These are phyloP conservation scores for Solanum appendiculatum DNA, from an alignment of 257 asterid species.

Conservation along the genomic window DNA sequence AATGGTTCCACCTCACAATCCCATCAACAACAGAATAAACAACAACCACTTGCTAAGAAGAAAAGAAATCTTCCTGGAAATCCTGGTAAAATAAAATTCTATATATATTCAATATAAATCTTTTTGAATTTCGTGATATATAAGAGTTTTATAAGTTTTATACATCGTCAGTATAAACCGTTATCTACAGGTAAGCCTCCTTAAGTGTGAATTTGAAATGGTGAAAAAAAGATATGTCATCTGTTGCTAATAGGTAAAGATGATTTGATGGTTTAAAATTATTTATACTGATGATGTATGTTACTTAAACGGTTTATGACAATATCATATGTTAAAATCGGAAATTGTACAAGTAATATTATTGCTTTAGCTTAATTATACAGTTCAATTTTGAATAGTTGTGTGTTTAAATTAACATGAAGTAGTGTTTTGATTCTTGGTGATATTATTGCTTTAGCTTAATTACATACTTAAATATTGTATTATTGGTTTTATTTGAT, in stretches of 20 bases:
- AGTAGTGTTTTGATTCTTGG: background rate
- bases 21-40: slow-evolving; percentile 9
- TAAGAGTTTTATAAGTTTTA: background rate
- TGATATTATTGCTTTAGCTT: background rate
- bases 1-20: slow-evolving; percentile 28
- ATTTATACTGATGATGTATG: background rate
- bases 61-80: slow-evolving; percentile 37
- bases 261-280: background rate
- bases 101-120: too few relatives aligned
- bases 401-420: background rate
- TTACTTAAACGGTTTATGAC: background rate
- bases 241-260: background rate
- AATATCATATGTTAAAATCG: background rate
- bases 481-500: background rate
- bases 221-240: background rate
- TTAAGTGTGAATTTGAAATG: background rate
- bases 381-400: background rate
- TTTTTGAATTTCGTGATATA: background rate
- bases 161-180: background rate
- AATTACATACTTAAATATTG: background rate
- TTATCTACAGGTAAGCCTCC: background rate
- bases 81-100: slow-evolving; percentile 17
- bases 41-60: slow-evolving; percentile 21
- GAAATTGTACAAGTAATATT: background rate
- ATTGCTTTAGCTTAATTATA: background rate